Base-by-base conservation (phyloP, 1,284 basidiomycete species). In the Sparassis latifolia region DNA sequence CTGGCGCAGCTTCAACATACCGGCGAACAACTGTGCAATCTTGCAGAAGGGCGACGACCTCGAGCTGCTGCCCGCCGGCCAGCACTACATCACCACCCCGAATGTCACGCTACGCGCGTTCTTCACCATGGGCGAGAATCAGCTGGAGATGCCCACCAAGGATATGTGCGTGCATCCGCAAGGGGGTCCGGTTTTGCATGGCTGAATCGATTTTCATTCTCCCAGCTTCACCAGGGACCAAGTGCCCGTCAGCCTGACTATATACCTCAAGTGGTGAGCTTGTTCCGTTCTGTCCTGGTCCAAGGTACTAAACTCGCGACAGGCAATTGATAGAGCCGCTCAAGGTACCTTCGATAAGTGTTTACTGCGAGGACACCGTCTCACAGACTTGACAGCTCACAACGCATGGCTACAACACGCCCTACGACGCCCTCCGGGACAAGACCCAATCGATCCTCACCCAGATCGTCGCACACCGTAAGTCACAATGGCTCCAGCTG, bases 381-480 rank as follows among this genome's bases (percentile, higher is more conserved):
- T 20, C 20, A 20, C 20, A 20, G 20, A 20, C 20, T 20, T 20
- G 43, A 33, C 45, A 69, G 65, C 74, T 90, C 39, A 84, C 87
- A 1, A 84, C 79, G 1, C 88, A 90, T 62, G 88, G 88, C 20
- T 90, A 90, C 62, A 77, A 79, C 55, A 89, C 86, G 0, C 87
- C 88, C 5, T 90, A 89, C 59, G 88, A 90, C 58, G 87, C 88
- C 0, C 76, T 90, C 43, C 72, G 73, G 41, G 87, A 90, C 66
- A 90, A 90, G 70, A 86, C 88, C 0, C 87, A 90, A 63, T 88
- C 84, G 1, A 89, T 90, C 53, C 67, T 90, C 45, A 90, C 87
- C 0, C 88, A 90, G 65, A 89, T 90, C 40, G 84, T 90, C 28
- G 82, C 86, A 3, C 87, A 89, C 62, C 69, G 82, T 64, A 70